Evolutionary conservation across 2,329 filamentous ascomycete species (phyloP).

Genomic region (Aspergillus sp.): DNA sequence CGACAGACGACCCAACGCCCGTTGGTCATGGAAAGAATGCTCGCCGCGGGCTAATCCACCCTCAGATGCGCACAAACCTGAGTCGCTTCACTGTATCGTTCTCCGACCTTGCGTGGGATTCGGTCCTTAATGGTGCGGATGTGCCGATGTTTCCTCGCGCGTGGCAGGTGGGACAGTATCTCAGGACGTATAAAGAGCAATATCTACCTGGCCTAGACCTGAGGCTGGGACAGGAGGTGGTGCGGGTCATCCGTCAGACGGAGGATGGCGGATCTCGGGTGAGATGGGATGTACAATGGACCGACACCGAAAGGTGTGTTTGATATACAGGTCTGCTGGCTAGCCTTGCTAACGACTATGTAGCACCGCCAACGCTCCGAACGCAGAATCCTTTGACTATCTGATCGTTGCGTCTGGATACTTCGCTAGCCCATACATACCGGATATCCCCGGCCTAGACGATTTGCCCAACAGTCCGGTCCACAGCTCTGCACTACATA

Average conservation of each 20-base stretch:
- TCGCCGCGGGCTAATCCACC: conserved; percentile 50
- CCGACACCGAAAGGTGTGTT: conserved; percentile 15
- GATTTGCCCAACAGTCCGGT: conserved; percentile 51
- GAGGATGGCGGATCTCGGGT: conserved; percentile 20
- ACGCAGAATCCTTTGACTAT: conserved; percentile 60
- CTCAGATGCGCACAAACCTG: conserved; percentile 62
- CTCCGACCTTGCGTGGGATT: conserved; percentile 67
- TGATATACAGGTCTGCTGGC: neutral
- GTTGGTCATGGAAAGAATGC: conserved; percentile 25
- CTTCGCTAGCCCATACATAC: conserved; percentile 63
- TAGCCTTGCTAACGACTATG: neutral
- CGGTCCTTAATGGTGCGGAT: conserved; percentile 37
- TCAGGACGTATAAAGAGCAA: conserved; percentile 61
- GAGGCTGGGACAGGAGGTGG: conserved; percentile 48
- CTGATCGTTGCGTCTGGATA: conserved; percentile 74
- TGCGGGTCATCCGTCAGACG: conserved; percentile 25
- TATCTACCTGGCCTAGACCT: conserved; percentile 54
- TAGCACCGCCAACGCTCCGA: neutral
- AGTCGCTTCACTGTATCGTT: conserved; percentile 68
- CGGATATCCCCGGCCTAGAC: conserved; percentile 40
- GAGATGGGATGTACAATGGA: conserved; percentile 41
- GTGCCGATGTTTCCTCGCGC: conserved; percentile 69
- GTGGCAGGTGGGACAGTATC: conserved; percentile 73
- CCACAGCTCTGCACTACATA: conserved; percentile 68
- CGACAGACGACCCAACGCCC: conserved; percentile 49